These are phyloP conservation scores for Colletotrichum neosansevieriae DNA, from an alignment of 2,329 filamentous ascomycete species.

Conservation along the genomic window DNA sequence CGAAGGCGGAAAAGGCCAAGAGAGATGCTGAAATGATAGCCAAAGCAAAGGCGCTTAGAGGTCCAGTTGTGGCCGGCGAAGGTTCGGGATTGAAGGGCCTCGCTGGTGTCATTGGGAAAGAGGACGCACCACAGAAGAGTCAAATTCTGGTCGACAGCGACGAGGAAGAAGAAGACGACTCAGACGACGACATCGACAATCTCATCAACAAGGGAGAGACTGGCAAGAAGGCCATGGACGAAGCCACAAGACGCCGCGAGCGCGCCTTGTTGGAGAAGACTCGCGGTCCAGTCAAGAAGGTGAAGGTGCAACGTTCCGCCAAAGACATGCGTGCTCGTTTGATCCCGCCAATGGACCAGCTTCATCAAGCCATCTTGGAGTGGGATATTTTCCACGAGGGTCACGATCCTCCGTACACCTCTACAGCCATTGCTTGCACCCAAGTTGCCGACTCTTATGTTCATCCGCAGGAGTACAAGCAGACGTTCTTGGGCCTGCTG, in stretches of 20 bases:
- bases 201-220: conserved; percentile 62
- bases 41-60: conserved; percentile 71
- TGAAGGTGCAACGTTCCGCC: conserved; percentile 81
- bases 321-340: conserved; percentile 96
- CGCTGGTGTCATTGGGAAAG: conserved; percentile 78
- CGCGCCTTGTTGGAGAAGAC: conserved; percentile 66
- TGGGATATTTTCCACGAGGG: conserved; percentile 97
- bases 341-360: conserved; percentile 84
- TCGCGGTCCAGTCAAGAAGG: conserved; percentile 84
- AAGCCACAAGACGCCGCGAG: conserved; percentile 59
- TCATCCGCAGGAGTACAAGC: conserved; percentile 83
- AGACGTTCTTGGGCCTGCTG: conserved; percentile 90
- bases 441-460: conserved; percentile 83
- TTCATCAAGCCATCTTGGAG: conserved; percentile 87
- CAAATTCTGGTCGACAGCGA: conserved; percentile 92
- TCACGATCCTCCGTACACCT: conserved; percentile 84
- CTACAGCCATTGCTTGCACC: conserved; percentile 68
- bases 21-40: conserved; percentile 80
- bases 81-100: conserved; percentile 83
- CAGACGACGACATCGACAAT: conserved; percentile 58
- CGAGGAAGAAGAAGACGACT: conserved; percentile 73
- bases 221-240: conserved; percentile 61
- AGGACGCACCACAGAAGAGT: conserved; percentile 78
- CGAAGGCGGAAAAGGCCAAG: conserved; percentile 74
- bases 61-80: conserved; percentile 74